A percentile compares a stretch with the other conserved stretches of the same genome.
phyloP scores from a whole-genome alignment of 306 rosid genomes.

The Astragalus glycyphyllos region DNA sequence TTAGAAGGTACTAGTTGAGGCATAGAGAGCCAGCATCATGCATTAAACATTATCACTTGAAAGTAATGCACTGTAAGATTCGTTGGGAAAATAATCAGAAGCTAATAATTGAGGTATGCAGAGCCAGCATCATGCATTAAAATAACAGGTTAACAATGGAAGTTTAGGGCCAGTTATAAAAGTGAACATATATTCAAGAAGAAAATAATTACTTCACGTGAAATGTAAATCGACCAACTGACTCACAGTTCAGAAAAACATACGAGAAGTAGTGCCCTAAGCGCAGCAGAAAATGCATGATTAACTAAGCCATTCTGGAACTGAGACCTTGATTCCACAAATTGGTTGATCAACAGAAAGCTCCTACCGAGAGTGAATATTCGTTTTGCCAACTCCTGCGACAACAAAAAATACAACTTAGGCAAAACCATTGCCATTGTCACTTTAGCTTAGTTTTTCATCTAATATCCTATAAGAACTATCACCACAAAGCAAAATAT shows the following conservation, averaged over 20 bases:
- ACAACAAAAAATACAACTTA: slow-evolving; percentile 32
- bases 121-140: too few relatives aligned
- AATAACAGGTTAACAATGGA: not conserved
- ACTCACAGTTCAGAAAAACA: slow-evolving; percentile 50
- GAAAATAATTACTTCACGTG: slow-evolving; percentile 28
- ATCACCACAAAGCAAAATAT: slow-evolving; percentile 23
- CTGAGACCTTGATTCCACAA: slow-evolving; percentile 90
- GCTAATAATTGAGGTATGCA: too few relatives aligned
- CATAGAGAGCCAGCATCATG: not conserved
- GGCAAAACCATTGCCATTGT: slow-evolving; percentile 30
- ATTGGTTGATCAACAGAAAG: slow-evolving; percentile 77
- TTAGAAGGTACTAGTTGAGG: not conserved
- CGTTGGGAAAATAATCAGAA: too few relatives aligned
- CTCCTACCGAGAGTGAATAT: slow-evolving; percentile 85
- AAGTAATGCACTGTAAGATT: not conserved
- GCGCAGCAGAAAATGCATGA: slow-evolving; percentile 98
- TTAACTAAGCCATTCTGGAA: slow-evolving; percentile 92
- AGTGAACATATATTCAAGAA: slow-evolving; percentile 17
- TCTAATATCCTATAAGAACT: slow-evolving; percentile 15
- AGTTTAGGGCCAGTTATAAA: not conserved
- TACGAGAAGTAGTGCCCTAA: slow-evolving; percentile 92
- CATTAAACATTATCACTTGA: slow-evolving; percentile 3
- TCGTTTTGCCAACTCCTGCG: slow-evolving; percentile 92
- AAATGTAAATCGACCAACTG: slow-evolving; percentile 42
- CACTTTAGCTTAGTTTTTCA: not conserved